These are phyloP conservation scores for Lasiosphaeris hirsuta DNA, from an alignment of 495 filamentous ascomycete species.

Conservation along the genomic window DNA sequence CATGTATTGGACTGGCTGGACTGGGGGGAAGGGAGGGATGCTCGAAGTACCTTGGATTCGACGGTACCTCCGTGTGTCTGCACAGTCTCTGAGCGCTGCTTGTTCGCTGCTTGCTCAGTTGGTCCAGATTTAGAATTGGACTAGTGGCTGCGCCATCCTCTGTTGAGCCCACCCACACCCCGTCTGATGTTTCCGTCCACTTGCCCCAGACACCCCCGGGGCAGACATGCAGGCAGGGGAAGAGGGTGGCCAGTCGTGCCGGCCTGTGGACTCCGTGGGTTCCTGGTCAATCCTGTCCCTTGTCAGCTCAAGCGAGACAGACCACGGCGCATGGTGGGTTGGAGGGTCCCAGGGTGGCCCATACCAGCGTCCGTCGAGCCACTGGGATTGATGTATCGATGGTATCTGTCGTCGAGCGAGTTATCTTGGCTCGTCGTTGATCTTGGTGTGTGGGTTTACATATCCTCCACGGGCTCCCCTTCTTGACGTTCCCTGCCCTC, in stretches of 20 bases:
- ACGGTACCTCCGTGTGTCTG: background rate
- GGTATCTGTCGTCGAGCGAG: conserved; percentile 33
- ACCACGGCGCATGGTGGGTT: conserved; percentile 30
- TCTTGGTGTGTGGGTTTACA: conserved; percentile 44
- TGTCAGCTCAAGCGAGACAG: conserved; percentile 49
- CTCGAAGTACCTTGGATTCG: background rate
- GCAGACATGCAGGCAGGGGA: conserved; percentile 38
- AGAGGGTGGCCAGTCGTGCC: conserved; percentile 23
- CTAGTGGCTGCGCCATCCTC: conserved; percentile 34
- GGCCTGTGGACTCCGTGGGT: conserved; percentile 30
- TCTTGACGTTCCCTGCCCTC: conserved; percentile 38
- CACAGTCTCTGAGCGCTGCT: conserved; percentile 1
- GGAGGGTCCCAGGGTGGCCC: conserved; percentile 15
- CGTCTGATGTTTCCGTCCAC: conserved; percentile 48
- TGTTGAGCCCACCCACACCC: conserved; percentile 28
- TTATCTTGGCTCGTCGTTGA: conserved; percentile 38
- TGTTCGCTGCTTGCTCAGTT: conserved; percentile 13
- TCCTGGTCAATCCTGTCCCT: conserved; percentile 26
- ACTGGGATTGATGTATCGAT: conserved; percentile 27
- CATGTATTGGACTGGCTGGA: conserved; percentile 17
- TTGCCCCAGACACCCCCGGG: conserved; percentile 37
- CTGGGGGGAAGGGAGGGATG: background rate
- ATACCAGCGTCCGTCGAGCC: conserved; percentile 18
- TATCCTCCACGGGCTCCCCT: conserved; percentile 48
- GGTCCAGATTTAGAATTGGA: conserved; percentile 35